Evolutionary conservation across 371 early-diverging fungal species (phyloP).

Genomic region (Furculomyces boomerangus): DNA sequence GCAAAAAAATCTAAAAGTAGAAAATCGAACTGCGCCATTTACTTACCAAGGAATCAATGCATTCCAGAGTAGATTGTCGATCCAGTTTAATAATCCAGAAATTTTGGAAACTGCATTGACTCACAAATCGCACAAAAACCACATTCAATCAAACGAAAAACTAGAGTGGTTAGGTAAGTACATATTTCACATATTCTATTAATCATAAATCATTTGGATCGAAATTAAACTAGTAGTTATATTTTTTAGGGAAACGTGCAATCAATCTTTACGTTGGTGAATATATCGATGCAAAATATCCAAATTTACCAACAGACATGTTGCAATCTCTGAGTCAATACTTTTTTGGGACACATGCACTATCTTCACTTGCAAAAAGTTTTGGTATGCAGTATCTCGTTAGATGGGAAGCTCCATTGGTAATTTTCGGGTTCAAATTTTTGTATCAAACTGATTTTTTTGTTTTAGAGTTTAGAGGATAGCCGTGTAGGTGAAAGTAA

Average conservation of each 20-base stretch:
- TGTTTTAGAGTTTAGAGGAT: not conserved
- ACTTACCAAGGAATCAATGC: not conserved
- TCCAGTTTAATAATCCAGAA: conserved; percentile 22
- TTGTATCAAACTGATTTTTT: not conserved
- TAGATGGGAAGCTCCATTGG: conserved; percentile 34
- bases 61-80: conserved; percentile 2
- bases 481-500: conserved; percentile 19
- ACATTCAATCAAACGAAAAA: conserved; percentile 41
- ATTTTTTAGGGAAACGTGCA: conserved; percentile 24
- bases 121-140: conserved; percentile 47
- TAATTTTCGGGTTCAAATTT: not conserved
- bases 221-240: not conserved
- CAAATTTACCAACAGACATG: conserved; percentile 46
- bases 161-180: conserved; percentile 33
- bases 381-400: conserved; percentile 66
- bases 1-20: not conserved
- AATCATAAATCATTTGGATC: not conserved
- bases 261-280: conserved; percentile 54
- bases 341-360: conserved; percentile 32
- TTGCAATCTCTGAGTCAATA: conserved; percentile 37
- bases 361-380: conserved; percentile 45
- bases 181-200: not conserved
- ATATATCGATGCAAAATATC: conserved; percentile 61
- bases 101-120: conserved; percentile 44
- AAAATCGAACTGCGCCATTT: not conserved